Evolutionary conservation across 441 rosid genomes (phyloP).

Genomic region (Adansonia rubrostipa): DNA sequence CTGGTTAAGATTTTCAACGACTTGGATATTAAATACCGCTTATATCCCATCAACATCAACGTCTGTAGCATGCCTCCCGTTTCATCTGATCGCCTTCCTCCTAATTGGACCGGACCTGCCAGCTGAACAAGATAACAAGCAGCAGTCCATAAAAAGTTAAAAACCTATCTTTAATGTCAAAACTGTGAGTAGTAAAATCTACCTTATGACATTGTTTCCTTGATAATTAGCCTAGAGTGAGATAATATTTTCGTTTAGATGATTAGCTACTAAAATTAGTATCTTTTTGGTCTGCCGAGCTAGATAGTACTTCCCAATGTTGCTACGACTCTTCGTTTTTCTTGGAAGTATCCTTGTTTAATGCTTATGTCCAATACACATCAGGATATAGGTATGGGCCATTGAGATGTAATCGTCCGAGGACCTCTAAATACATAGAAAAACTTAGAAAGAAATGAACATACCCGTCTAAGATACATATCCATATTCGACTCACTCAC

Average conservation of each 20-base stretch:
- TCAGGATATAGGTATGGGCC: neutral
- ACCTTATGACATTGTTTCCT: neutral
- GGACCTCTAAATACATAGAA: neutral
- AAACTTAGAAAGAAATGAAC: neutral
- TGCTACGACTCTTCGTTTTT: neutral
- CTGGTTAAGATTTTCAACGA: constrained; percentile 59
- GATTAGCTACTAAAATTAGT: neutral
- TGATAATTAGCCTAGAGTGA: neutral
- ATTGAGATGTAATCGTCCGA: neutral
- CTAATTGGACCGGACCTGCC: constrained; percentile 42
- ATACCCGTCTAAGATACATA: neutral
- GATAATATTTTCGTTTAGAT: neutral
- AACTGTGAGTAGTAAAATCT: neutral
- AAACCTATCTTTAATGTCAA: neutral
- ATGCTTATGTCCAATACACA: neutral
- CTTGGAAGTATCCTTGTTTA: neutral
- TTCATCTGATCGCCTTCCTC: constrained; percentile 56
- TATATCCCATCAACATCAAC: constrained; percentile 58
- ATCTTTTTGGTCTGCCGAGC: neutral
- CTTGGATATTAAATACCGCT: constrained; percentile 55
- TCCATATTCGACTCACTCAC: neutral
- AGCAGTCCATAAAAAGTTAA: too few relatives aligned
- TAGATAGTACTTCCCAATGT: neutral
- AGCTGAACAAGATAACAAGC: constrained; percentile 25
- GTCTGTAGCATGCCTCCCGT: constrained; percentile 46